These are phyloP conservation scores for Penicillium sp. DNA, from an alignment of 2,329 filamentous ascomycete genomes.

Conservation along the genomic window DNA sequence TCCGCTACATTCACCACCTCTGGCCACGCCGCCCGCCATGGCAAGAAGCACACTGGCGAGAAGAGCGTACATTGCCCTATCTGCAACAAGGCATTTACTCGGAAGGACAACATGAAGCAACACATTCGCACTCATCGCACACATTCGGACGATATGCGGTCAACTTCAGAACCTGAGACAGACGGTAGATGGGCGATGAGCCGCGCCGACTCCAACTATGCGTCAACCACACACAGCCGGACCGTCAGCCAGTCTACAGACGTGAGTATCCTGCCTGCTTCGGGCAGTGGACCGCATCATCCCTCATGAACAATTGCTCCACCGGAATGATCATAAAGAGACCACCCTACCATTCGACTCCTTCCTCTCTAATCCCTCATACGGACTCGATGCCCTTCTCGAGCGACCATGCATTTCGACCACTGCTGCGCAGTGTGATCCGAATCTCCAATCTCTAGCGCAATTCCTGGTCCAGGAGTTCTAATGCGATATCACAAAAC, in stretches of 20 bases:
- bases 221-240: constrained; percentile 13
- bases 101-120: constrained; percentile 70
- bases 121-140: constrained; percentile 60
- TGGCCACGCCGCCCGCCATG: constrained; percentile 64
- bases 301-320: constrained; percentile 3
- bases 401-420: background rate
- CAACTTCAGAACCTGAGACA: constrained; percentile 18
- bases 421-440: constrained; percentile 10
- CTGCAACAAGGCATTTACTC: constrained; percentile 66
- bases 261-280: constrained; percentile 5
- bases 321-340: background rate
- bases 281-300: constrained; percentile 2
- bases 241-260: constrained; percentile 18
- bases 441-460: background rate
- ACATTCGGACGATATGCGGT: constrained; percentile 34
- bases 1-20: constrained; percentile 65
- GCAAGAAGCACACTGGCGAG: constrained; percentile 67
- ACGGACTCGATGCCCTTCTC: background rate
- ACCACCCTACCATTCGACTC: background rate
- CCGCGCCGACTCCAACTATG: constrained; percentile 13
- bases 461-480: background rate
- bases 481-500: background rate
- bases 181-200: constrained; percentile 16
- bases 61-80: constrained; percentile 67
- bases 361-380: constrained; percentile 2